phyloP scores from a whole-genome alignment of 2,329 filamentous ascomycete species.

The Aspergillus pseudotamarii region DNA sequence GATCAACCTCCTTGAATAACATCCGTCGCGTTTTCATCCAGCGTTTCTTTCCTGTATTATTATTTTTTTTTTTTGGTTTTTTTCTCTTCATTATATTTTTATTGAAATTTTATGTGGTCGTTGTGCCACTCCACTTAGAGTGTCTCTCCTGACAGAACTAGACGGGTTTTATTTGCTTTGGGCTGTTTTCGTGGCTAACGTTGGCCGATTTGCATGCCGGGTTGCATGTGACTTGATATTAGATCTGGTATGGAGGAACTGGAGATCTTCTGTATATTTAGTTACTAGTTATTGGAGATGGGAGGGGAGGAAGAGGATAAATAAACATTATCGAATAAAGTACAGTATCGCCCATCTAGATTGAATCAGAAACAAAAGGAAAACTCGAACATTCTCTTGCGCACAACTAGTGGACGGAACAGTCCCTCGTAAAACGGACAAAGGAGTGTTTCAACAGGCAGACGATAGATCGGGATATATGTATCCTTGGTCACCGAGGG shows the following conservation, averaged over 20 bases:
- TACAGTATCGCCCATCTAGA: too few relatives aligned
- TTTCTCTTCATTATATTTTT: background rate
- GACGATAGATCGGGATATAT: too few relatives aligned
- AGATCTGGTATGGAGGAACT: background rate
- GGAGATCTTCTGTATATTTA: background rate
- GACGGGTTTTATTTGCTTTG: background rate
- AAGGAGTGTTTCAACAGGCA: too few relatives aligned
- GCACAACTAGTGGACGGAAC: too few relatives aligned
- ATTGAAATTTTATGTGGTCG: too few relatives aligned
- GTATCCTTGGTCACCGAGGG: too few relatives aligned
- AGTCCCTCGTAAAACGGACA: too few relatives aligned
- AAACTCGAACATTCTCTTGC: too few relatives aligned
- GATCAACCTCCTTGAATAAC: background rate
- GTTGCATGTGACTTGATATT: background rate
- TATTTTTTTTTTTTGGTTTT: background rate
- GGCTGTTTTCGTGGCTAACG: background rate
- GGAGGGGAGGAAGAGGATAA: background rate
- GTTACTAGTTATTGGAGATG: background rate
- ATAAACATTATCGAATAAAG: background rate
- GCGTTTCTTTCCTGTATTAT: too few relatives aligned
- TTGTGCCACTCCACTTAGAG: background rate
- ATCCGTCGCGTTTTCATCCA: background rate
- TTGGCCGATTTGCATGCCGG: background rate
- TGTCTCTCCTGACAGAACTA: background rate
- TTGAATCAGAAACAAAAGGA: too few relatives aligned